Percentiles rank a stretch among this genome's conserved stretches.
phyloP scores from a whole-genome alignment of 176 grass and related monocot species.

The bread wheat (Triticum aestivum) region IWGSC_CS_RefSeq_v2.1 NC_057797.1:650521230-650521729 shows the following conservation, averaged over 20 bases:
- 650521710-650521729: constrained; percentile 40
- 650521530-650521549: constrained; percentile 42
- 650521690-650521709: constrained; percentile 48
- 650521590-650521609: constrained; percentile 60
- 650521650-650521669: constrained; percentile 62
- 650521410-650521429: constrained; percentile 53
- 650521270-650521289: constrained; percentile 57
- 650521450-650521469: constrained; percentile 58
- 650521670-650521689: constrained; percentile 80
- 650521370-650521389: constrained; percentile 3
- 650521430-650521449: constrained; percentile 68
- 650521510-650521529: constrained; percentile 51
- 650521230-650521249: constrained; percentile 40
- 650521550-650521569: constrained; percentile 71
- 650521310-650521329: constrained; percentile 38
- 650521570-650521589: constrained; percentile 48
- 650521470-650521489: constrained; percentile 56
- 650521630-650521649: constrained; percentile 33
- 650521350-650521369: neutral
- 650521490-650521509: constrained; percentile 64
- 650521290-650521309: constrained; percentile 37
- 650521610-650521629: constrained; percentile 54
- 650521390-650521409: neutral
- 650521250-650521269: constrained; percentile 34
- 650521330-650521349: neutral